Evolutionary conservation across 2,329 filamentous ascomycete species (phyloP), one percentile per base, ranked within the genome.

Genomic region (Capronia epimyces): DNA sequence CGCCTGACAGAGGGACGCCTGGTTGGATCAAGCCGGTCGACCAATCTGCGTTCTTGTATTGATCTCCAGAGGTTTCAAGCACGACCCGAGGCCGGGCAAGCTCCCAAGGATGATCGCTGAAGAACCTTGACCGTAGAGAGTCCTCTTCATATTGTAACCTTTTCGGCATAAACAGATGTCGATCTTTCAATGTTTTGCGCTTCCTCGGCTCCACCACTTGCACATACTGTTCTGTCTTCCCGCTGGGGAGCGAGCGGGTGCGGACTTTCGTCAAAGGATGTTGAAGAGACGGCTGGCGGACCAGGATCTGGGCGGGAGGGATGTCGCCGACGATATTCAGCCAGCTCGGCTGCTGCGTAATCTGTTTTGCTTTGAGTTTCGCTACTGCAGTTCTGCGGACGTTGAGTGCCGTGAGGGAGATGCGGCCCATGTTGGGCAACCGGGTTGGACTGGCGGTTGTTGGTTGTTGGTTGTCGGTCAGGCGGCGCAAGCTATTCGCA

Each of bases 61-160:
- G 91, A 65, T 85, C 86, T 46, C 93, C 93, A 63, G 91, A 86
- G 60, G 83, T 75, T 71, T 98, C 93, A 8, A 97, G 72, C 41
- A 98, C 75, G 52, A 95, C 77, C 60, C 88, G 79, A 48, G 93
- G 93, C 56, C 91, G 79, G 15, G 93, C 93, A 65, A 98, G 74
- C 71, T 98, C 93, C 93, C 93, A 98, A 3, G 93, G 93, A 67
- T 98, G 93, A 68, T 98, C 91, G 64, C 78, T 82, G 74, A 87
- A 98, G 73, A 97, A 98, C 22, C 83, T 81, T 60, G 72, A 76
- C 57, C 93, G 84, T 64, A 98, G 75, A 53, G 73, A 70, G 70
- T 98, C 93, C 68, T 98, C 93, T 53, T 86, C 81, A 67, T 93
- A 96, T 47, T 72, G 73, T 57, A 98, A 83, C 51, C 75, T 71